These are phyloP conservation scores for Mrakia blollopis DNA, from an alignment of 768 basidiomycete species.

Conservation along the genomic window DNA sequence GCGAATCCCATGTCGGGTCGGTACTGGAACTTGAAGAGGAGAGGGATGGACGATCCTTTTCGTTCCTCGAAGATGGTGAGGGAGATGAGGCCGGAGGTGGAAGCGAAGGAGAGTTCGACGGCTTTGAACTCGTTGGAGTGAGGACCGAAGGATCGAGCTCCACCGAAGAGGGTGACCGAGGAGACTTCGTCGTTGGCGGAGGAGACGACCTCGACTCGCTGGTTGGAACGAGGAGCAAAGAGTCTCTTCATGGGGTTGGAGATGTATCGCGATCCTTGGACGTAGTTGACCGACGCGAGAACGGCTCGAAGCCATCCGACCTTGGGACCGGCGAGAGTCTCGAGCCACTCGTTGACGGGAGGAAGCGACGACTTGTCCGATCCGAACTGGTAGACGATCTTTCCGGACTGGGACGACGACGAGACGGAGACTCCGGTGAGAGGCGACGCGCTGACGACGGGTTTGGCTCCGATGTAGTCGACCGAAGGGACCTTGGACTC, in stretches of 20 bases:
- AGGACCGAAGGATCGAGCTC: conserved; percentile 69
- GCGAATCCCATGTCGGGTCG: conserved; percentile 80
- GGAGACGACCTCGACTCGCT: conserved; percentile 64
- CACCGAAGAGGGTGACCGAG: conserved; percentile 66
- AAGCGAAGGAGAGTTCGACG: conserved; percentile 62
- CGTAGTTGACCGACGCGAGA: conserved; percentile 70
- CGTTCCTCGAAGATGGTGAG: conserved; percentile 82
- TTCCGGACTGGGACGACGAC: conserved; percentile 51
- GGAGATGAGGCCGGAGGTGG: conserved; percentile 56
- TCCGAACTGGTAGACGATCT: conserved; percentile 47
- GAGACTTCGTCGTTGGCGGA: conserved; percentile 48
- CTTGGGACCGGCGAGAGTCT: conserved; percentile 71
- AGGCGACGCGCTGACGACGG: conserved; percentile 45
- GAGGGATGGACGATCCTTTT: conserved; percentile 65
- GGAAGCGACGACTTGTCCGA: conserved; percentile 50
- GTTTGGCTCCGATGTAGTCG: conserved; percentile 71
- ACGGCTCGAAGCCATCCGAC: conserved; percentile 84
- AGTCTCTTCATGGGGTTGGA: conserved; percentile 84
- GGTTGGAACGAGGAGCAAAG: conserved; percentile 71
- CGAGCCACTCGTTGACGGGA: conserved; percentile 67
- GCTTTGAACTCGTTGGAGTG: conserved; percentile 77
- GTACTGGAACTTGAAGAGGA: conserved; percentile 76
- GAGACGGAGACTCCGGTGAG: conserved; percentile 49
- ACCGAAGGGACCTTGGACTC: conserved; percentile 65
- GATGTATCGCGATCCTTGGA: conserved; percentile 78